phyloP scores from a whole-genome alignment of 441 rosid species.

The Mallotus repandus region DNA sequence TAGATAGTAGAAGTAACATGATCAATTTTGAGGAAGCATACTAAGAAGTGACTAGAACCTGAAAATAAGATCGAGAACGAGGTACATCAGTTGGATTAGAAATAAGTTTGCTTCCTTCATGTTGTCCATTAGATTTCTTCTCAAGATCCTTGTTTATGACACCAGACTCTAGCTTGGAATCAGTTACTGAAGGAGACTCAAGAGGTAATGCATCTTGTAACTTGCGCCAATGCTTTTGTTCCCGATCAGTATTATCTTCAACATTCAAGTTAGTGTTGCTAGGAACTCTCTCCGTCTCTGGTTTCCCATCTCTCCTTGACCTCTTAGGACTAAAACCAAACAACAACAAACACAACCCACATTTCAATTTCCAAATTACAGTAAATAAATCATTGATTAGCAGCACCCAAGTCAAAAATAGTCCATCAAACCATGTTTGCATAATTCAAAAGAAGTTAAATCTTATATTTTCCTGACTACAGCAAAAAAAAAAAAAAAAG shows the following conservation, averaged over 20 bases:
- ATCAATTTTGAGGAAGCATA: background rate
- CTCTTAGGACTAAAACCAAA: slow-evolving; percentile 61
- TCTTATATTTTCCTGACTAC: background rate
- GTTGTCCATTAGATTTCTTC: slow-evolving; percentile 40
- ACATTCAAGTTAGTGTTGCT: slow-evolving; percentile 34
- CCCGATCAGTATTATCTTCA: slow-evolving; percentile 37
- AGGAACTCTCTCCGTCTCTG: slow-evolving; percentile 41
- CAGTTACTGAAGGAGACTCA: slow-evolving; percentile 37
- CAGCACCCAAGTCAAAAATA: background rate
- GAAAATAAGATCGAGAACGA: slow-evolving; percentile 58
- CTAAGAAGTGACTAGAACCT: slow-evolving; percentile 42
- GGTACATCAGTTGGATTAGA: slow-evolving; percentile 46
- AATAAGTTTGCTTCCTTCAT: slow-evolving; percentile 37
- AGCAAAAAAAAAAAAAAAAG: too few relatives aligned
- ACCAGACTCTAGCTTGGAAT: slow-evolving; percentile 34
- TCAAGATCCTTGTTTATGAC: slow-evolving; percentile 41
- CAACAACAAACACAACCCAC: background rate
- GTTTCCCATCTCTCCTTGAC: slow-evolving; percentile 74
- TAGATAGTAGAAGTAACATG: background rate
- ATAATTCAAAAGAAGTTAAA: background rate
- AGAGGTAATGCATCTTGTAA: slow-evolving; percentile 61
- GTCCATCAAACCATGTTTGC: background rate
- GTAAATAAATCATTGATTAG: too few relatives aligned
- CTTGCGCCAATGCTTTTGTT: slow-evolving; percentile 41
- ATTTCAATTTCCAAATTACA: slow-evolving; percentile 6